Percentiles rank a stretch among this genome's conserved stretches.
phyloP scores from a whole-genome alignment of 202 grass and related monocot genomes.

The Musa balbisiana region DNA sequence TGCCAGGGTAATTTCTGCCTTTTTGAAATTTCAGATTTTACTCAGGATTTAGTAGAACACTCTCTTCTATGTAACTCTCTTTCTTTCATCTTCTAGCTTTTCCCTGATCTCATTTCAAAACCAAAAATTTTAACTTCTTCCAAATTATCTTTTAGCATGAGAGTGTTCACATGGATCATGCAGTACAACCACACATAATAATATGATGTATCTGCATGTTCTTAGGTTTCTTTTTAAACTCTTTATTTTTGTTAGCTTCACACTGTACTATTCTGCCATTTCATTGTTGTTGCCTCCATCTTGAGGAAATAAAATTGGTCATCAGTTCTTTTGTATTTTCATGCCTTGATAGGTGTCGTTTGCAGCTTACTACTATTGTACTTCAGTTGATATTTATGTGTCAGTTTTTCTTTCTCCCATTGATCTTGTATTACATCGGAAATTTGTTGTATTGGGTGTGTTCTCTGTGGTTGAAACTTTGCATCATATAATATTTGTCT shows the following conservation, averaged over 20 bases:
- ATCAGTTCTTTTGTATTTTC: not conserved
- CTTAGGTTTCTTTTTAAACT: not conserved
- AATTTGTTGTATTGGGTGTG: no score
- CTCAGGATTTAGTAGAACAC: not conserved
- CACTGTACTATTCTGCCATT: conserved; percentile 9
- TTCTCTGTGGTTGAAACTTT: no score
- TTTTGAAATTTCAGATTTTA: conserved; percentile 1
- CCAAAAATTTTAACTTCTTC: not conserved
- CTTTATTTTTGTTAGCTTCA: not conserved
- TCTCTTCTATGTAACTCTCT: not conserved
- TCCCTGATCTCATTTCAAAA: not conserved
- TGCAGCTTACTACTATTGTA: not conserved
- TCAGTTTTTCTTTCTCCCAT: not conserved
- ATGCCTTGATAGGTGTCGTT: not conserved
- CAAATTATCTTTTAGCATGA: conserved; percentile 1
- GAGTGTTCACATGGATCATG: conserved; percentile 1
- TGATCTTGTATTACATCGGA: no score
- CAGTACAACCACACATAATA: not conserved
- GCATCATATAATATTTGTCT: no score
- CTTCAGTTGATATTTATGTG: not conserved
- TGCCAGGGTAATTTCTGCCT: conserved; percentile 4
- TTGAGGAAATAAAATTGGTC: conserved; percentile 11
- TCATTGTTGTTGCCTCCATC: not conserved
- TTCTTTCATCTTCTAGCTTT: not conserved
- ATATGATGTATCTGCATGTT: conserved; percentile 4